Evolutionary conservation across 768 basidiomycete species (phyloP).

Genomic region (Zangia roseola): DNA sequence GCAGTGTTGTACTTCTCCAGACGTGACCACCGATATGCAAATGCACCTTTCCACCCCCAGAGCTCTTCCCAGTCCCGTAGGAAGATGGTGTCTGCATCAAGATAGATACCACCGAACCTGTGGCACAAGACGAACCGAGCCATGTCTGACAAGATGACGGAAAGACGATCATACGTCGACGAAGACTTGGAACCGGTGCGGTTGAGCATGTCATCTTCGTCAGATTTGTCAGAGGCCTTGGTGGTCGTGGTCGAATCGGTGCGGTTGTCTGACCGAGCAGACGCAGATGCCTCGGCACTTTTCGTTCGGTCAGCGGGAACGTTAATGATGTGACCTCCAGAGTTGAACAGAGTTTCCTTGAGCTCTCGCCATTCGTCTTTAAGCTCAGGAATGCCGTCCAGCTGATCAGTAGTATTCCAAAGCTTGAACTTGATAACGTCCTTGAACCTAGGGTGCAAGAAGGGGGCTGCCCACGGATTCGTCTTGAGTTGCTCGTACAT

Average conservation of each 20-base stretch:
- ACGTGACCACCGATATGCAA: constrained; percentile 95
- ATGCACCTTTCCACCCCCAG: constrained; percentile 96
- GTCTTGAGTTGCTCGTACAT: constrained; percentile 81
- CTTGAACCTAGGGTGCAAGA: constrained; percentile 89
- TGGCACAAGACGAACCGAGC: constrained; percentile 97
- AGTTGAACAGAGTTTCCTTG: constrained; percentile 79
- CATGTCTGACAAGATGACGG: constrained; percentile 95
- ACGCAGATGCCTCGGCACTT: constrained; percentile 20
- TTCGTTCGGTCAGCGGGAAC: constrained; percentile 49
- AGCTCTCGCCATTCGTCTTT: constrained; percentile 86
- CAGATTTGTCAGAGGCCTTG: constrained; percentile 31
- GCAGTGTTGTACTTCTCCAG: constrained; percentile 95
- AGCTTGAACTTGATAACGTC: constrained; percentile 93
- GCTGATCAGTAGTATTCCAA: constrained; percentile 98
- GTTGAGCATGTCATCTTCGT: constrained; percentile 61
- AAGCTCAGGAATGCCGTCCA: constrained; percentile 88
- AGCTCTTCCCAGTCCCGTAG: constrained; percentile 98
- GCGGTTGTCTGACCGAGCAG: constrained; percentile 20
- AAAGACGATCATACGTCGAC: constrained; percentile 84
- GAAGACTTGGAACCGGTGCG: constrained; percentile 88
- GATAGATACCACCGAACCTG: constrained; percentile 93
- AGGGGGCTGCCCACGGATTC: constrained; percentile 94
- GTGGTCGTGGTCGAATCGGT: constrained; percentile 16
- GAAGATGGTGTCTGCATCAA: constrained; percentile 95
- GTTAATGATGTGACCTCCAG: constrained; percentile 73